A percentile compares a stretch with the other conserved stretches of the same genome.
phyloP scores from a whole-genome alignment of 2,329 filamentous ascomycete genomes.

The Arachnomyces sp. region DNA sequence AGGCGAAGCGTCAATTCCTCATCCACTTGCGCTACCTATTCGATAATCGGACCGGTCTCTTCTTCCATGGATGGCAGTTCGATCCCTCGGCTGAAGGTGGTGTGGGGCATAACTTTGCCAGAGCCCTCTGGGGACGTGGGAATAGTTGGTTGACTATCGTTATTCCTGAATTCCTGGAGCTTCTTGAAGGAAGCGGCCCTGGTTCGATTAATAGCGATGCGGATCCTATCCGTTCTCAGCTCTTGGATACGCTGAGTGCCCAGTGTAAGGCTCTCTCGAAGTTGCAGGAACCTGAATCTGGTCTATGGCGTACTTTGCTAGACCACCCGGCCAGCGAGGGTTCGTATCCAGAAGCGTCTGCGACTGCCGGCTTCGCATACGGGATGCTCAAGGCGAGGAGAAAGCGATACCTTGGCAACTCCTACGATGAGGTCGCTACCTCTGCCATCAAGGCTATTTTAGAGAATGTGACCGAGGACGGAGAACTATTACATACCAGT shows the following conservation, averaged over 20 bases:
- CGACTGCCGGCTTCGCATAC: slow-evolving; percentile 72
- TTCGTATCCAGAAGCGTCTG: slow-evolving; percentile 68
- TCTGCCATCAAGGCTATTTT: slow-evolving; percentile 61
- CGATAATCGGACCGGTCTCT: slow-evolving; percentile 62
- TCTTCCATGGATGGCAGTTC: slow-evolving; percentile 78
- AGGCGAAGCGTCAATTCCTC: slow-evolving; percentile 70
- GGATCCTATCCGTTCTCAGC: slow-evolving; percentile 52
- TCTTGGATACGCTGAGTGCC: slow-evolving; percentile 50
- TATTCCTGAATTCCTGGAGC: slow-evolving; percentile 72
- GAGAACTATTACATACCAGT: slow-evolving; percentile 64
- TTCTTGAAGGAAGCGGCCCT: slow-evolving; percentile 44
- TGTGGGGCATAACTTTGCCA: slow-evolving; percentile 48
- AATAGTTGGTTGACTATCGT: slow-evolving; percentile 67
- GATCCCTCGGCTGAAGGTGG: slow-evolving; percentile 46
- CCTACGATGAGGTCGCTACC: slow-evolving; percentile 52
- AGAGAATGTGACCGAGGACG: slow-evolving; percentile 55
- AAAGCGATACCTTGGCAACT: slow-evolving; percentile 55
- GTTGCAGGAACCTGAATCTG: slow-evolving; percentile 49
- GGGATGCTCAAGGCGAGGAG: slow-evolving; percentile 66
- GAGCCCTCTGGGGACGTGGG: slow-evolving; percentile 49
- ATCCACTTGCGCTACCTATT: slow-evolving; percentile 72
- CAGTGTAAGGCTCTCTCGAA: slow-evolving; percentile 58
- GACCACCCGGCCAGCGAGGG: slow-evolving; percentile 58
- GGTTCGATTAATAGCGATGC: slow-evolving; percentile 35
- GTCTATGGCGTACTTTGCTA: slow-evolving; percentile 67